Evolutionary conservation across 1,139 yeast genomes (phyloP).

Genomic region (Candida sojae): DNA sequence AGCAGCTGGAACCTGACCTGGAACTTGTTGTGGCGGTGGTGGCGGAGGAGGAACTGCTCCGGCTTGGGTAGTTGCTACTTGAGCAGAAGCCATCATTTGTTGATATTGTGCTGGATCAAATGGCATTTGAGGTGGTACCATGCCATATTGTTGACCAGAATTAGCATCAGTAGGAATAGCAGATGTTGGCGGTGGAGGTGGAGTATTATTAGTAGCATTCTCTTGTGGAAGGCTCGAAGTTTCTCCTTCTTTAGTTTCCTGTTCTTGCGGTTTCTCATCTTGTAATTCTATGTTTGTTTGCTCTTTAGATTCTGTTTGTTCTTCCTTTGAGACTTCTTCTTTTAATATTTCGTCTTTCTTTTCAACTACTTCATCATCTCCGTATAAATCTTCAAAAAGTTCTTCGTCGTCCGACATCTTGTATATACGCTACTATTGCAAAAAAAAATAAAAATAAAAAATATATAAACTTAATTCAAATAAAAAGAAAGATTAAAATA

Average conservation of each 20-base stretch:
- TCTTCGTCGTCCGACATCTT: slow-evolving; percentile 70
- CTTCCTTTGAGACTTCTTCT: slow-evolving; percentile 11
- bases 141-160: not conserved
- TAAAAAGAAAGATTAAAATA: slow-evolving; percentile 5
- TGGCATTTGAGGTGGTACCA: slow-evolving; percentile 9
- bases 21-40: not conserved
- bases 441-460: slow-evolving; percentile 7
- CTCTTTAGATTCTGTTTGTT: slow-evolving; percentile 11
- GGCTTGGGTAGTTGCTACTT: slow-evolving; percentile 12
- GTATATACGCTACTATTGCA: slow-evolving; percentile 4
- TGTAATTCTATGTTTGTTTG: slow-evolving; percentile 9
- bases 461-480: slow-evolving; percentile 4
- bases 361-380: slow-evolving; percentile 19
- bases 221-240: slow-evolving; percentile 5
- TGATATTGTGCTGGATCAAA: slow-evolving; percentile 16
- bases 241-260: slow-evolving; percentile 10
- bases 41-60: slow-evolving; percentile 13
- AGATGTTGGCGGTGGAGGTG: slow-evolving; percentile 6
- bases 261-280: slow-evolving; percentile 7
- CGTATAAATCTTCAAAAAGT: slow-evolving; percentile 73
- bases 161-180: not conserved
- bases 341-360: not conserved
- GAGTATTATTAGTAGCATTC: slow-evolving; percentile 6
- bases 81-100: slow-evolving; percentile 9
- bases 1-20: slow-evolving; percentile 9